Evolutionary conservation across 2,329 filamentous ascomycete species (phyloP), one percentile per base, ranked within the genome.

Genomic region (Akanthomyces lecanii): DNA sequence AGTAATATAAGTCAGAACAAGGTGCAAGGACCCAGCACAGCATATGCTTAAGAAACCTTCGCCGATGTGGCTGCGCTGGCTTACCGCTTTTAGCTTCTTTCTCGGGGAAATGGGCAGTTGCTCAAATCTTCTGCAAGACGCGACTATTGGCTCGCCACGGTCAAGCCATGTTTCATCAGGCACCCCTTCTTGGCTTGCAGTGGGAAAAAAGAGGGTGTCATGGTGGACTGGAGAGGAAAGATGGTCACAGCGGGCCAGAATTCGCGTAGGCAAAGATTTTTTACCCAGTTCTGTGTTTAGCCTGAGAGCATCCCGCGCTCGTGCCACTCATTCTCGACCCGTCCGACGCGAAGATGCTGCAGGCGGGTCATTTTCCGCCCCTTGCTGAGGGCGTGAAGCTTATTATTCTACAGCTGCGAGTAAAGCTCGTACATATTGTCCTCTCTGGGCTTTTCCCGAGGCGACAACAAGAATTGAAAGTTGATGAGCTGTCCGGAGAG

Each of bases 41-140:
- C 33, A 11, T 36, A 7, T 36, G 33, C 33, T 11, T 4, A 30
- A 50, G 16, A 60, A 60, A 51, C 33, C 33, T 60, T 51, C 30
- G 45, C 51, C 28, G 53, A 53, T 53, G 50, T 53, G 50, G 50
- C 50, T 33, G 50, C 14, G 33, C 50, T 53, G 50, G 30, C 30
- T 53, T 53, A 23, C 33, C n/a, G 10, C 28, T 53, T 36, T 23
- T 38, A 38, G 50, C 12, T 5, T n/a, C 28, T 18, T 11, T 33
- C n/a, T 33, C 30, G 33, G 18, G 16, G 7, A 38, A 11, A 23
- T 18, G 16, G 16, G 28, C n/a, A 33, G 25, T 51, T 18, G 18
- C 25, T 18, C 14, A 38, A 53, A 7, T n/a, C 47, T n/a, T 53
- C 28, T 23, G 5, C 14, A 53, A 10, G 28, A 12, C 50, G n/a